Conservation (phyloP, 2,329 filamentous ascomycete genomes). For the Arthroderma uncinatum region DNA sequence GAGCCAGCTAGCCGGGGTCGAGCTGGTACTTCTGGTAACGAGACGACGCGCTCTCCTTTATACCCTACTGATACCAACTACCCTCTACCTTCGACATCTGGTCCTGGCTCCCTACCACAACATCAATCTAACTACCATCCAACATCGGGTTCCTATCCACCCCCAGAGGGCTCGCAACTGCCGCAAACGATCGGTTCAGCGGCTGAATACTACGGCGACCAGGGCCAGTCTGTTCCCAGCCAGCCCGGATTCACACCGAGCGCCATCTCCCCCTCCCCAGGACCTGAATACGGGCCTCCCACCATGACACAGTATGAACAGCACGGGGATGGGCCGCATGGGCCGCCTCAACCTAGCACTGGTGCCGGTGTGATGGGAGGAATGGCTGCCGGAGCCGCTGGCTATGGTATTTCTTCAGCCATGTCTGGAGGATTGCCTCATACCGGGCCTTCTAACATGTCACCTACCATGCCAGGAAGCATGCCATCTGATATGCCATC, state of each 20-base stretch:
- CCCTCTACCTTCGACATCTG: neutral
- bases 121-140: neutral
- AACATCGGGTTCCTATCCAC: neutral
- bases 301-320: constrained; percentile 42
- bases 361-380: constrained; percentile 46
- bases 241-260: constrained; percentile 50
- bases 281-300: constrained; percentile 46
- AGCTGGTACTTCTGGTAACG: neutral
- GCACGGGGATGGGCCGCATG: constrained; percentile 25
- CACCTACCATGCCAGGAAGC: neutral
- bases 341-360: constrained; percentile 26
- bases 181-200: constrained; percentile 38
- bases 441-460: neutral
- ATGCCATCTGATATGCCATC: neutral
- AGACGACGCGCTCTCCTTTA: neutral
- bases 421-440: constrained; percentile 1
- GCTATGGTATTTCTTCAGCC: constrained; percentile 33
- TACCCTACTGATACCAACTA: neutral
- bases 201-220: constrained; percentile 52
- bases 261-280: constrained; percentile 38
- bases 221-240: constrained; percentile 47
- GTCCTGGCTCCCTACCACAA: neutral
- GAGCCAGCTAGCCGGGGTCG: neutral
- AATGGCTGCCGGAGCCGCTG: constrained; percentile 20
- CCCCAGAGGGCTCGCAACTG: constrained; percentile 4